A percentile compares a stretch with the other conserved stretches of the same genome.
These are phyloP conservation scores for Linaria vulgaris DNA, from an alignment of 257 asterid genomes.

Conservation along the genomic window DNA sequence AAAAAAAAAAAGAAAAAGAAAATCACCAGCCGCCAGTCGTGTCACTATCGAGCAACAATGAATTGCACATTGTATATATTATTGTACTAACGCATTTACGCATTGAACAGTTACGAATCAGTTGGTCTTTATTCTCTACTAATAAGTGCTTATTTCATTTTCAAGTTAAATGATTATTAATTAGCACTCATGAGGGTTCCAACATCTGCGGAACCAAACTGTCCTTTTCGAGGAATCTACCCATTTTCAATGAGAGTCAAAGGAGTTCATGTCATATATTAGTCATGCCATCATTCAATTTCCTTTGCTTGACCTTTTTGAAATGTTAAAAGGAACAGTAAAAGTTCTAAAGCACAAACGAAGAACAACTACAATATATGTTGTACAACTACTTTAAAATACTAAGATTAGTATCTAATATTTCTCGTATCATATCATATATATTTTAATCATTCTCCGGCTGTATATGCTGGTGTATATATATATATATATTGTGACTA, in stretches of 20 bases:
- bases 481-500: no score
- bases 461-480: no score
- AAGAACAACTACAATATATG: no score
- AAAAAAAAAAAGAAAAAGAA: no score
- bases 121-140: conserved; percentile 16
- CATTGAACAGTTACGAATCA: conserved; percentile 27
- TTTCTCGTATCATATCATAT: no score
- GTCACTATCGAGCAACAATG: conserved; percentile 31
- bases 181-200: conserved; percentile 34
- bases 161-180: conserved; percentile 18
- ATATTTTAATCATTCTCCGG: no score
- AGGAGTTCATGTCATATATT: conserved; percentile 29
- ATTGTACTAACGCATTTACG: no score
- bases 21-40: conserved; percentile 25
- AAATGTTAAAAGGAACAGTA: conserved; percentile 21
- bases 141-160: conserved; percentile 11
- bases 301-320: neutral
- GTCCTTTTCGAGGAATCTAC: conserved; percentile 33
- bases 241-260: conserved; percentile 23
- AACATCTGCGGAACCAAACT: conserved; percentile 45
- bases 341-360: no score
- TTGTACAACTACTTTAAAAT: no score
- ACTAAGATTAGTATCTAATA: no score
- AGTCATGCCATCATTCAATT: neutral
- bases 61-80: conserved; percentile 21